Evolutionary conservation across 83 land plant species (phyloP), one percentile per base, ranked within the genome.

Genomic region (Larix sibirica): DNA sequence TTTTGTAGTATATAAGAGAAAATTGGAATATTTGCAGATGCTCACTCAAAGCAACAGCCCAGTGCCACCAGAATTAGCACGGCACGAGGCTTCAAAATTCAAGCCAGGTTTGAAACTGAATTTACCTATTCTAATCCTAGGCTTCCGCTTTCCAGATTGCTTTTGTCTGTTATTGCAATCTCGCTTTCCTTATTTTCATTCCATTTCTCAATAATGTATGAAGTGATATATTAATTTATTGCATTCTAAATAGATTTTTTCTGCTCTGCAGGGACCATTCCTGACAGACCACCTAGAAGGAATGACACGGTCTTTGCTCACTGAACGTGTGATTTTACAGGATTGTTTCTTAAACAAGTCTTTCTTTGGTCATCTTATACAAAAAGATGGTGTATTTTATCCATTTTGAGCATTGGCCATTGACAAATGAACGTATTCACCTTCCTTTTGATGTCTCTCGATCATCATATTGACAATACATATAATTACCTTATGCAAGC

Each of bases 41-140:
- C 91, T 96, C 56, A 82, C 86, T 9, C 97, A 96, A 76, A 96
- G 95, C 89, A 94, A 94, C 80, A 92, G 97, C 68, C 97, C 94
- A 20, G 95, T 96, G 54, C 98, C 98, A 13, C 93, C 95, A 20
- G 98, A 96, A 84, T 89, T 96, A 3, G 94, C 98, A 4, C 89
- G 95, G 62, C 97, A 94, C 79, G 97, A 93, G 84, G 98, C 97
- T 47, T 94, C 97, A 36, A 96, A 96, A 85, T 94, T 96, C 80
- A 96, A 92, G 79, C 98, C 97, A 81, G 98, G 98, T 83, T 56
- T 88, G 40, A 69, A 69, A 36, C 3, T 69, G 47, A 40, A 13
- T 40, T 20, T 73, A 50, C 77, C 58, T 54, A 54, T 12, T 54
- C 1, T 50, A 50, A 50, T 50, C 14, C 58, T 54, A 12, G 21